phyloP scores from a whole-genome alignment of 2,329 filamentous ascomycete genomes.

The Neoascochyta sp. region DNA sequence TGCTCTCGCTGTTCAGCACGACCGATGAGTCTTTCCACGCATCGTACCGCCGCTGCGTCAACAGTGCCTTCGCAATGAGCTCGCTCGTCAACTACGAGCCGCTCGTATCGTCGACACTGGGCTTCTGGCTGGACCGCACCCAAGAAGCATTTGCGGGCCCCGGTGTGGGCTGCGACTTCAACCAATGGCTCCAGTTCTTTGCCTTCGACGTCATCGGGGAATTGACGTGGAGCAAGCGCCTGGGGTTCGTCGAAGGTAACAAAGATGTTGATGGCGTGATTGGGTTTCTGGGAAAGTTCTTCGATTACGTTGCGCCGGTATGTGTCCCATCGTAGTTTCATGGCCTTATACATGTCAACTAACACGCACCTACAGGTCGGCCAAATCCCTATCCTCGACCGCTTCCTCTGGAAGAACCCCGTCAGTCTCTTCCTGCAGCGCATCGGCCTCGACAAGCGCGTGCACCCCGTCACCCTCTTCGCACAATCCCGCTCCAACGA shows the following conservation, averaged over 20 bases:
- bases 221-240: conserved; percentile 69
- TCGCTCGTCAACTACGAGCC: conserved; percentile 75
- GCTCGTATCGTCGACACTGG: conserved; percentile 71
- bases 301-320: conserved; percentile 69
- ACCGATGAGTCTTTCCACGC: conserved; percentile 72
- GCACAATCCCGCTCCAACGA: conserved; percentile 65
- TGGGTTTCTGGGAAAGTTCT: conserved; percentile 58
- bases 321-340: conserved; percentile 19
- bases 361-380: conserved; percentile 52
- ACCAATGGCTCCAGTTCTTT: conserved; percentile 73
- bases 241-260: conserved; percentile 72
- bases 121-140: conserved; percentile 60
- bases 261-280: conserved; percentile 74
- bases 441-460: conserved; percentile 63
- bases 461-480: conserved; percentile 71
- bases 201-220: conserved; percentile 80
- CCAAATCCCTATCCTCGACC: conserved; percentile 70
- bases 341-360: conserved; percentile 5
- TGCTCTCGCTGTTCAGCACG: conserved; percentile 73
- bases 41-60: conserved; percentile 70
- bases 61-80: conserved; percentile 73
- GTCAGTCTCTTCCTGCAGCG: conserved; percentile 65
- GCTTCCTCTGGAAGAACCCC: conserved; percentile 70
- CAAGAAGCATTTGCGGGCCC: conserved; percentile 42
- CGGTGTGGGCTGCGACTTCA: conserved; percentile 57